Evolutionary conservation across 352 stramenopile species (phyloP).

Genomic region (Pythium folliculosum): DNA sequence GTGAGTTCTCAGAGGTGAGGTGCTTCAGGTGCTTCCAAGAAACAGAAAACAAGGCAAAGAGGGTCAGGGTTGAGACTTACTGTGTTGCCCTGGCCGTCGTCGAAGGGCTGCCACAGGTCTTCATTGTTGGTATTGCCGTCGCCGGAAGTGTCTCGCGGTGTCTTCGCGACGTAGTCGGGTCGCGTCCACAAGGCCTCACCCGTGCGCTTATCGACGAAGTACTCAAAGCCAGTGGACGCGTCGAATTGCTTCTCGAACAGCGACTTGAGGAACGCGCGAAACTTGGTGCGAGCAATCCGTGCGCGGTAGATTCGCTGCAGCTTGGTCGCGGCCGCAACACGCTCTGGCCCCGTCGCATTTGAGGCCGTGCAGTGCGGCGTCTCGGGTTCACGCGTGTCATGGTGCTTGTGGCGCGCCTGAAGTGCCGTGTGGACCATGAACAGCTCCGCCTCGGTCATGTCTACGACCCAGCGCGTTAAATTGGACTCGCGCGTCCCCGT

Average conservation of each 20-base stretch:
- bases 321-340: slow-evolving; percentile 53
- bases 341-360: slow-evolving; percentile 70
- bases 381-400: slow-evolving; percentile 1
- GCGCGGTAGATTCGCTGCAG: slow-evolving; percentile 74
- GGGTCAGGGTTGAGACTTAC: slow-evolving; percentile 25
- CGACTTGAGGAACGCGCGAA: slow-evolving; percentile 52
- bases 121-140: slow-evolving; percentile 3
- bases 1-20: neutral
- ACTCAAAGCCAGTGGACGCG: slow-evolving; percentile 38
- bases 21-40: neutral
- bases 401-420: slow-evolving; percentile 39
- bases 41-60: neutral
- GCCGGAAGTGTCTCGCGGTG: slow-evolving; percentile 12
- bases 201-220: slow-evolving; percentile 68
- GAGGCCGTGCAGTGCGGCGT: slow-evolving; percentile 41
- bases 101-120: slow-evolving; percentile 55
- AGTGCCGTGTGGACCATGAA: slow-evolving; percentile 53
- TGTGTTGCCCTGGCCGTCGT: slow-evolving; percentile 65
- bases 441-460: slow-evolving; percentile 61
- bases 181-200: slow-evolving; percentile 61
- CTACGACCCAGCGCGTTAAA: slow-evolving; percentile 44
- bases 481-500: slow-evolving; percentile 32
- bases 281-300: slow-evolving; percentile 62
- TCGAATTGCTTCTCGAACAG: slow-evolving; percentile 63
- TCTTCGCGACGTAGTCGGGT: slow-evolving; percentile 30